Evolutionary conservation across 257 asterid species (phyloP), one percentile per base, ranked within the genome.

Genomic region (Sherardia arvensis): DNA sequence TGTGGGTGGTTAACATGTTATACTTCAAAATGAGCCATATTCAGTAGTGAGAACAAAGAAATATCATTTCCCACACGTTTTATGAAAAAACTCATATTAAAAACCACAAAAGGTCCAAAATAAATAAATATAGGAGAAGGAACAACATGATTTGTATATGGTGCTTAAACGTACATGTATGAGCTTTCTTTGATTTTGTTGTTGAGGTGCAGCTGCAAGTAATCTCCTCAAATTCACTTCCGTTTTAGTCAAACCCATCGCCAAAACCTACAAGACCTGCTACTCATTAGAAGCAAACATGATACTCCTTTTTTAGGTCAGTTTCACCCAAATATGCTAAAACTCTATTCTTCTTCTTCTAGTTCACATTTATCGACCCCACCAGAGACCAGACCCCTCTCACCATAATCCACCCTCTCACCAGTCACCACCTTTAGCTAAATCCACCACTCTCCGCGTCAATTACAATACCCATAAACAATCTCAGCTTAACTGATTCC

Each of bases 221-320:
- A 92, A 77, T 70, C 99, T 89, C 73, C 88, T 78, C 77, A 92
- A 76, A 71, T 87, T 92, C 69, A 85, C 93, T 75, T 85, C 97
- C 4, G 83, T 79, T 81, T 85, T 87, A 81, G 90, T 85, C 77
- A 85, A 74, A 51, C 88, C 93, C 99, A 92, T 92, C 64, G 48
- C 56, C 54, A 27, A 22, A 36, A 25, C 45, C 67, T 63, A 47
- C 67, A 63, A 45, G 7, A 27, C 18, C 28, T 10, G 6, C 29
- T 63, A 25, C 67, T 27, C 3, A 57, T 27, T 43, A 45, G 11
- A 26, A 38, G 30, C 32, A 57, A 62, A 33, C 36, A n/a, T n/a
- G n/a, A n/a, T n/a, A 30, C 34, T 6, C 34, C 3, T 3, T 3
- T 3, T 30, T 30, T 30, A 6, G 34, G 3, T 30, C 11, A 33